Evolutionary conservation across 2,329 filamentous ascomycete genomes (phyloP).

Genomic region (Aspergillus tubingensis): DNA sequence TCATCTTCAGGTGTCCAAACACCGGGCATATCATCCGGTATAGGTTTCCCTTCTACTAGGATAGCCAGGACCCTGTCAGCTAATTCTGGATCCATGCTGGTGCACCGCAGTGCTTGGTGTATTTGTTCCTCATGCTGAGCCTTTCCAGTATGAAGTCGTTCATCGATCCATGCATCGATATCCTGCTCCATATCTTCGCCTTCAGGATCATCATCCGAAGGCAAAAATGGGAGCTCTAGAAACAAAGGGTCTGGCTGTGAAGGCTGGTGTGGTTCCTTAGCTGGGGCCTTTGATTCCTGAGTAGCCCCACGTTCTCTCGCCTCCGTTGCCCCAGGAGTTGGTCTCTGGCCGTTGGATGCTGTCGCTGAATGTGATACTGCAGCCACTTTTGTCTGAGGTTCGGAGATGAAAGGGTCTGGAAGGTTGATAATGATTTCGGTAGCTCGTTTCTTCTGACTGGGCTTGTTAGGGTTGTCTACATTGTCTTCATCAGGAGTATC

Average conservation of each 20-base stretch:
- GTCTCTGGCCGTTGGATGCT: background rate
- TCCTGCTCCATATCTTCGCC: conserved; percentile 25
- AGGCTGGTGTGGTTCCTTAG: conserved; percentile 10
- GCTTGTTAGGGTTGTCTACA: background rate
- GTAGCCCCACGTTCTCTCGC: background rate
- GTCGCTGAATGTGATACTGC: background rate
- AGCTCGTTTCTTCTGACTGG: background rate
- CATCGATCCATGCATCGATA: conserved; percentile 44
- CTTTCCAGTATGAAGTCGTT: conserved; percentile 32
- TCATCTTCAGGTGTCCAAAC: conserved; percentile 54
- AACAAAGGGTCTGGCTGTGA: conserved; percentile 25
- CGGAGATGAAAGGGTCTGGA: background rate
- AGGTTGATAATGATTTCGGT: background rate
- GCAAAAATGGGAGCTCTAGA: conserved; percentile 34
- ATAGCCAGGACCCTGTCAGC: conserved; percentile 40
- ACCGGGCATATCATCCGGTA: conserved; percentile 46
- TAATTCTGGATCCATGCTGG: conserved; percentile 43
- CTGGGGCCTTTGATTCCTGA: background rate
- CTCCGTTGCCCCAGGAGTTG: background rate
- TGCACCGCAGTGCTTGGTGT: conserved; percentile 39
- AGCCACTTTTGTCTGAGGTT: background rate
- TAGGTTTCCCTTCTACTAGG: conserved; percentile 32
- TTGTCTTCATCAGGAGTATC: background rate
- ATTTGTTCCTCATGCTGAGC: conserved; percentile 33
- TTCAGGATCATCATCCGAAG: conserved; percentile 19